Evolutionary conservation across 306 rosid species (phyloP).

Genomic region (Cucurbita argyrosperma): DNA sequence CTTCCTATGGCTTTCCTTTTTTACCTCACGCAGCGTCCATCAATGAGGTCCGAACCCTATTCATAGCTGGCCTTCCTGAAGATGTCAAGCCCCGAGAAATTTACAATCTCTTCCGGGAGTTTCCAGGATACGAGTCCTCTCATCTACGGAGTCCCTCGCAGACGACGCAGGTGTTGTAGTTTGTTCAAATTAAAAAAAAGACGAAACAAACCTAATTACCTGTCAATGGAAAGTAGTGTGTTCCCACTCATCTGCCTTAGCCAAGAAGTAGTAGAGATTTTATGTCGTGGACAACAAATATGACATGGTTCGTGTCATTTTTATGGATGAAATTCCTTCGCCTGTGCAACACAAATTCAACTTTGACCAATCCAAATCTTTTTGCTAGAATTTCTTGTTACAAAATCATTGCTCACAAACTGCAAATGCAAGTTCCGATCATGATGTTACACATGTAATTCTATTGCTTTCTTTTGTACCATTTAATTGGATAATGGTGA

Average conservation of each 20-base stretch:
- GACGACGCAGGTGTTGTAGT: slow-evolving; percentile 38
- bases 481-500: background rate
- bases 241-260: too few species aligned
- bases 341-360: too few species aligned
- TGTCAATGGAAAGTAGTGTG: too few species aligned
- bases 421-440: too few species aligned
- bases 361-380: too few species aligned
- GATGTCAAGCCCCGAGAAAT: slow-evolving; percentile 84
- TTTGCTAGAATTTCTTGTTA: too few species aligned
- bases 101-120: slow-evolving; percentile 73
- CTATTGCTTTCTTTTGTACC: background rate
- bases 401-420: too few species aligned
- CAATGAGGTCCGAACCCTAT: slow-evolving; percentile 78
- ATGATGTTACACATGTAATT: background rate
- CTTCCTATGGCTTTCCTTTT: slow-evolving; percentile 26
- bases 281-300: too few species aligned
- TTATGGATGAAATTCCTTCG: too few species aligned
- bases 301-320: too few species aligned
- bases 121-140: slow-evolving; percentile 86
- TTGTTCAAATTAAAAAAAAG: background rate
- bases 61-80: slow-evolving; percentile 82
- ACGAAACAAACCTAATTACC: too few species aligned
- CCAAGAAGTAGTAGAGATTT: too few species aligned
- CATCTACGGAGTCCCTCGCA: slow-evolving; percentile 2
- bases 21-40: slow-evolving; percentile 17